Evolutionary conservation across 1,139 yeast genomes (phyloP).

Genomic region (Williopsis jadinii): DNA sequence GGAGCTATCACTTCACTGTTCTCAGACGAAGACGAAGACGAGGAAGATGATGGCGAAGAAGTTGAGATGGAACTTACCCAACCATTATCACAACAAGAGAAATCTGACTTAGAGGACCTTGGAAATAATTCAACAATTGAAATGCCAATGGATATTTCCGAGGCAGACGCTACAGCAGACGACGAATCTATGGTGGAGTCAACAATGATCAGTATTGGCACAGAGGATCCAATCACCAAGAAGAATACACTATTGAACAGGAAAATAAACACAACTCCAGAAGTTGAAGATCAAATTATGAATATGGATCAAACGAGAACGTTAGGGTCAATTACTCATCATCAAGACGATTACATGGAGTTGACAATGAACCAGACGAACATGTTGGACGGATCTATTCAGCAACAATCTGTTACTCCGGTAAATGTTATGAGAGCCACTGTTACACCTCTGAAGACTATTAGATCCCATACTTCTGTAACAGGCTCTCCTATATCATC

Average conservation of each 20-base stretch:
- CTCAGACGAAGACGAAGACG: slow-evolving; percentile 15
- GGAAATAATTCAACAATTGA: neutral
- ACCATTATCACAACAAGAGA: slow-evolving; percentile 6
- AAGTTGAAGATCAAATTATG: neutral
- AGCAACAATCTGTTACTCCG: neutral
- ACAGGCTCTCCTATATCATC: slow-evolving; percentile 22
- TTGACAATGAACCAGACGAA: slow-evolving; percentile 14
- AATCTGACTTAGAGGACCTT: neutral
- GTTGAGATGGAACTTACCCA: slow-evolving; percentile 20
- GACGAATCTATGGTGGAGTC: neutral
- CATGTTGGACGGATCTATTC: slow-evolving; percentile 1
- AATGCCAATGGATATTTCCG: neutral
- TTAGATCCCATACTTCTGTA: slow-evolving; percentile 21
- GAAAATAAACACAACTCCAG: slow-evolving; percentile 3
- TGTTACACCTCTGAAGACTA: slow-evolving; percentile 16
- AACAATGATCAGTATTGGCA: neutral
- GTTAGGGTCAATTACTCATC: neutral
- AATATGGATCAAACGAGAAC: slow-evolving; percentile 10
- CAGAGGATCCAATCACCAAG: slow-evolving; percentile 15
- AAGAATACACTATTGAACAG: slow-evolving; percentile 18
- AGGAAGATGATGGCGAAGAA: slow-evolving; percentile 8
- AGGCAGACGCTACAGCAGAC: slow-evolving; percentile 1
- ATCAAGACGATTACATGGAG: slow-evolving; percentile 2
- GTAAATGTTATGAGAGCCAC: neutral
- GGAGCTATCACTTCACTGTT: slow-evolving; percentile 22